These are phyloP conservation scores for Phoenix roebelenii DNA, from an alignment of 176 grass and related monocot genomes.

Conservation along the genomic window DNA sequence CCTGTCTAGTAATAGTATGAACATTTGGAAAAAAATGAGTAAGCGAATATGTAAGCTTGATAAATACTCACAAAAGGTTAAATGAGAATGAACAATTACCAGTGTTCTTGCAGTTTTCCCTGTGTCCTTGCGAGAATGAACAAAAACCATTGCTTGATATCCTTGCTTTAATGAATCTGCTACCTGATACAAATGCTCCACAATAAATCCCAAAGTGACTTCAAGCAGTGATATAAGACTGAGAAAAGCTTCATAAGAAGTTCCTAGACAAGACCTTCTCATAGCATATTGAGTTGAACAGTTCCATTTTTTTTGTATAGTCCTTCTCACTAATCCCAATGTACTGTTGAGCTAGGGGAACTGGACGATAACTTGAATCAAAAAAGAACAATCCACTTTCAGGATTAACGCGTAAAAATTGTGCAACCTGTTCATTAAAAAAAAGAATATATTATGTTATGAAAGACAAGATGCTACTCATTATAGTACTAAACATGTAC, in stretches of 20 bases:
- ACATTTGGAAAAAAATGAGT: too few species aligned
- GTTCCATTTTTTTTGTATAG: slow-evolving; percentile 49
- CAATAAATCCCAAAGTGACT: neutral
- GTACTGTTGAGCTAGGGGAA: slow-evolving; percentile 94
- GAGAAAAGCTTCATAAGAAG: slow-evolving; percentile 9
- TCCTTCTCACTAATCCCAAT: slow-evolving; percentile 91
- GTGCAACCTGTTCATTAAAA: slow-evolving; percentile 63
- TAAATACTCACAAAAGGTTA: too few species aligned
- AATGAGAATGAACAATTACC: slow-evolving; percentile 21
- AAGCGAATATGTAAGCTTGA: too few species aligned
- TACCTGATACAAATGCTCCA: slow-evolving; percentile 29
- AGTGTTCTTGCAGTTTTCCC: slow-evolving; percentile 89
- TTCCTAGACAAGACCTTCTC: slow-evolving; percentile 50
- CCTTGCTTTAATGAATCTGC: slow-evolving; percentile 91
- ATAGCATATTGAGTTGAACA: slow-evolving; percentile 83
- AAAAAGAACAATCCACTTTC: slow-evolving; percentile 85
- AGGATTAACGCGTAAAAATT: slow-evolving; percentile 89
- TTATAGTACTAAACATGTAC: neutral
- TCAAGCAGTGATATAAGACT: slow-evolving; percentile 10
- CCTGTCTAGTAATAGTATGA: too few species aligned
- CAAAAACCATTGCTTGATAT: slow-evolving; percentile 92
- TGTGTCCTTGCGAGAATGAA: slow-evolving; percentile 93
- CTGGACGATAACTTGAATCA: slow-evolving; percentile 85
- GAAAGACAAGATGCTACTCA: neutral
- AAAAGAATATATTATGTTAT: neutral